A percentile compares a stretch with the other conserved stretches of the same genome.
Conservation (phyloP, 2,329 filamentous ascomycete species). For the Sclerotinia subarctica region DNA sequence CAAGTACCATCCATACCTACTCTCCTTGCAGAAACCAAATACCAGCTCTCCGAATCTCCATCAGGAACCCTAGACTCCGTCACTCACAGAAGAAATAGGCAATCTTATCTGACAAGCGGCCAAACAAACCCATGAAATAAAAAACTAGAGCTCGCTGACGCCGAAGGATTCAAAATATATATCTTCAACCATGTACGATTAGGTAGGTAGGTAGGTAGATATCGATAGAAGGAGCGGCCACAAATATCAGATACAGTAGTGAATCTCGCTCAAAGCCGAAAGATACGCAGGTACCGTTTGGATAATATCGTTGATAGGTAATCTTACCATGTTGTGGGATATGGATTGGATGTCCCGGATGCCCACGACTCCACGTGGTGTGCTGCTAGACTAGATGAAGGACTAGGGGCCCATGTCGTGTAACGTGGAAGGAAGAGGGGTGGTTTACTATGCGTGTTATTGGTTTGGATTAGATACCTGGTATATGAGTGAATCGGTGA, state of each 20-base stretch:
- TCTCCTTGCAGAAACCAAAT: no score
- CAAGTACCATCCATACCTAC: no score
- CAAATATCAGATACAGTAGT: background rate
- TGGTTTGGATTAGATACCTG: no score
- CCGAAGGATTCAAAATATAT: background rate
- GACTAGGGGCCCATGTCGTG: background rate
- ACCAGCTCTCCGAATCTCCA: background rate
- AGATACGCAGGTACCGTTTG: background rate
- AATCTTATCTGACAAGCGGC: no score
- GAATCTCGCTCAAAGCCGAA: background rate
- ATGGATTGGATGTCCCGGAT: background rate
- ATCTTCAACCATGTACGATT: background rate
- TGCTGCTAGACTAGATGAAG: background rate
- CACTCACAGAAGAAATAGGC: background rate
- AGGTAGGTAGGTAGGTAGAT: background rate
- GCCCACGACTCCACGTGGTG: background rate
- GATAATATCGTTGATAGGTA: background rate
- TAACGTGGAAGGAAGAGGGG: background rate
- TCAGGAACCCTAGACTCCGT: background rate
- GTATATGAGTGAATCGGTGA: no score
- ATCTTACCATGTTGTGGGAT: no score
- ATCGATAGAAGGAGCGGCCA: background rate
- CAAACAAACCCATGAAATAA: no score
- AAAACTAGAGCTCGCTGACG: background rate
- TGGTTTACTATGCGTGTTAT: no score